phyloP scores from a whole-genome alignment of 192 early-diverging fungal species.

The Rhizoclosmatium globosum region DNA sequence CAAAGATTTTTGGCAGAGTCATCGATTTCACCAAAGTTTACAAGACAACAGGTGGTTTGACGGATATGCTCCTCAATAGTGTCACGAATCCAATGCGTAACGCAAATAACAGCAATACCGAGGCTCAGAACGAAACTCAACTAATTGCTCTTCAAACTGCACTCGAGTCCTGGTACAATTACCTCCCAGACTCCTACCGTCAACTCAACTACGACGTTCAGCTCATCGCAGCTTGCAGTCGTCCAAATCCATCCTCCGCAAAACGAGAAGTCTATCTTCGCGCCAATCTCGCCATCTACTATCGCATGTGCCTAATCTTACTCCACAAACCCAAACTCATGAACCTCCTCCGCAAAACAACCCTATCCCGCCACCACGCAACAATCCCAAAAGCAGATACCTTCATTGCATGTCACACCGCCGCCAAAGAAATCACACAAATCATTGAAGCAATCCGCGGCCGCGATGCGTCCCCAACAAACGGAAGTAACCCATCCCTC shows the following conservation, averaged over 20 bases:
- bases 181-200: slow-evolving; percentile 42
- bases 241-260: not conserved
- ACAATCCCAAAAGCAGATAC: not conserved
- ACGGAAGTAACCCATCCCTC: not conserved
- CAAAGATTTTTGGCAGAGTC: slow-evolving; percentile 57
- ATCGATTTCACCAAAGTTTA: slow-evolving; percentile 46
- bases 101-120: not conserved
- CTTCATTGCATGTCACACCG: not conserved
- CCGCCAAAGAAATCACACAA: slow-evolving; percentile 3
- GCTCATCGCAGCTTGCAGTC: not conserved
- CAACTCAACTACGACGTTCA: not conserved
- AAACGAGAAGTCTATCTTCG: not conserved
- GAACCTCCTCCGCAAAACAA: slow-evolving; percentile 25
- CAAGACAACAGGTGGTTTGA: slow-evolving; percentile 30
- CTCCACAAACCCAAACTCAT: slow-evolving; percentile 55
- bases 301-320: slow-evolving; percentile 49
- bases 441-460: not conserved
- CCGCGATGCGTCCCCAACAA: not conserved
- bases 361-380: not conserved
- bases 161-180: slow-evolving; percentile 47
- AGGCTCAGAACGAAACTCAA: slow-evolving; percentile 40
- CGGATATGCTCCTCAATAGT: no score
- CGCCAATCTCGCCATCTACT: slow-evolving; percentile 46
- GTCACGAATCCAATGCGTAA: not conserved
- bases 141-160: slow-evolving; percentile 46